Base-by-base conservation (phyloP, 192 early-diverging fungal species). In the Fimicolochytrium jonesii region DNA sequence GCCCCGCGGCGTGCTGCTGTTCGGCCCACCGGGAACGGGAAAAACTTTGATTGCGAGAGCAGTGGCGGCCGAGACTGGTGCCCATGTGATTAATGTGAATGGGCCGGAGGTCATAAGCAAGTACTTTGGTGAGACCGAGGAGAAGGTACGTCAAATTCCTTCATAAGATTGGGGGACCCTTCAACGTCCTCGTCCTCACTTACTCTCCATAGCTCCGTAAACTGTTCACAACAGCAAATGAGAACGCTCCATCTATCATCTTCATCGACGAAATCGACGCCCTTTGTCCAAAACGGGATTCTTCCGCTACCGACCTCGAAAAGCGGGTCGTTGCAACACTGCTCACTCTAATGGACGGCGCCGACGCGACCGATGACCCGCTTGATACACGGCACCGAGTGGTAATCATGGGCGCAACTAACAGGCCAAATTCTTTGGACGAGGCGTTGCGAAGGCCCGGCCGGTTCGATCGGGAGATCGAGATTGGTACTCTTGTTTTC, bases 61-160 rank as follows among this genome's bases (percentile, higher is more conserved):
- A 26, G 79, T 86, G 4, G 83, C 82, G 11, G 78, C 79, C 0
- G 80, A 80, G 52, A 61, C 46, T 11, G 77, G 79, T 34, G 77
- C 74, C 2, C 77, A 81, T 37, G 95, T 90, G 1, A 87, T 88
- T n/a, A 72, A 87, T 23, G 83, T 99, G 22, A 99, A 95, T 58
- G 96, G 94, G 0, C 88, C 95, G 0, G 95, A 97, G 59, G 82
- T 97, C 30, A 73, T 92, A 4, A 87, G 88, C 67, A 90, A 90
- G 64, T 97, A 79, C 72, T 90, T 92, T 63, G 96, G 96, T 52
- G 93, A 99, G 60, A 93, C 92, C 0, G 96, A 99, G 72, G 80
- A 84, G 57, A 88, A 88, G 77, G 81, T 91, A 72, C 48, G 30
- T 25, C 34, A 15, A 17, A 48, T 28, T 32, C 25, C 36, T 46